Base-by-base conservation (phyloP, 441 rosid genomes). In the Flueggea neowawraea region DNA sequence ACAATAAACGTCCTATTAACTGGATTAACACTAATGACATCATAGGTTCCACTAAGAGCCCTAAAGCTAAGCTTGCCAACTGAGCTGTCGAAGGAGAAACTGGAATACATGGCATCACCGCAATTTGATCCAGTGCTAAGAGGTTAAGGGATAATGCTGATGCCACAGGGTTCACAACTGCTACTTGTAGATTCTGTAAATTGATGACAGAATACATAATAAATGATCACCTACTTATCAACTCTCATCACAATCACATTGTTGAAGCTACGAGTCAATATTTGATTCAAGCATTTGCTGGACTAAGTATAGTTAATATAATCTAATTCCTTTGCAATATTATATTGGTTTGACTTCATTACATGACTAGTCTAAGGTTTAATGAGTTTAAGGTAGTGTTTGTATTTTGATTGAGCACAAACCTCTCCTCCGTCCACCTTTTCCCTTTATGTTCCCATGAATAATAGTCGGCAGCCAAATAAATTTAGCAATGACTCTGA, bases 91-190 rank as follows among this genome's bases (percentile, higher is more conserved):
- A 76, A 75, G 10, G 0, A 6, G 60, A 75, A 75, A n/a, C 0
- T 16, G 31, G 0, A 61, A 63, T 75, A 75, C 31, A 9, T 48
- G 0, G 22, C 60, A 45, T 71, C 76, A 1, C 80, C 71, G 57
- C 74, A 71, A 10, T n/a, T 33, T 12, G 50, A 10, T 3, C 47
- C 52, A 2, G 17, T 64, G 71, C 80, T 68, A 2, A 75, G 61
- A 16, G 80, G 80, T 55, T 71, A 71, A 4, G 76, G 76, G 53
- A 75, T 52, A 13, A 68, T 12, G 60, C 4, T 58, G 4, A 71
- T 68, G 54, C 80, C 80, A 22, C 80, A 75, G 48, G 47, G 47
- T 49, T 6, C 13, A 54, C 79, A 75, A 48, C 31, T 54, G 33
- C 51, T 57, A 0, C 12, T 39, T 10, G 64, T 61, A 13, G 60